These are phyloP conservation scores for Mycosphaerelloides madeirae DNA, from an alignment of 2,329 filamentous ascomycete genomes.

Conservation along the genomic window DNA sequence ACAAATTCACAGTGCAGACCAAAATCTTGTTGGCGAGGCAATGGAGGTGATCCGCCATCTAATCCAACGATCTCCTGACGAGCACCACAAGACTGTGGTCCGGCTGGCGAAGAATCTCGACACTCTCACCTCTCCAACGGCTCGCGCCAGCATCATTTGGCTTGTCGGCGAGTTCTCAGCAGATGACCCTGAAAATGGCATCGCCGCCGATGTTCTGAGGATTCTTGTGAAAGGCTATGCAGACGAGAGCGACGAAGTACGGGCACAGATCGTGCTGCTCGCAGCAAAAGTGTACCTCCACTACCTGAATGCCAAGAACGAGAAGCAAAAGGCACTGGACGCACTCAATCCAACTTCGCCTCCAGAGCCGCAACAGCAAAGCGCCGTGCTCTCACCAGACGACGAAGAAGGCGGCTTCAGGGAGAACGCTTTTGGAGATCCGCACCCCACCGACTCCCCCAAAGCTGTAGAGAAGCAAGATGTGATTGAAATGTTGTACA, in stretches of 20 bases:
- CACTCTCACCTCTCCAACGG: conserved; percentile 78
- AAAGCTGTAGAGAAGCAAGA: conserved; percentile 49
- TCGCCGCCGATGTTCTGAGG: conserved; percentile 85
- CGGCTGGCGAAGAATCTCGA: conserved; percentile 88
- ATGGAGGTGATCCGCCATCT: conserved; percentile 92
- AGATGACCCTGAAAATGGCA: conserved; percentile 70
- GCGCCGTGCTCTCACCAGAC: conserved; percentile 21
- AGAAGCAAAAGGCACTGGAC: conserved; percentile 31
- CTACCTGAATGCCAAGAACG: conserved; percentile 63
- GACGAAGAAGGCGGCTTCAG: conserved; percentile 24
- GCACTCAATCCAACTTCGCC: conserved; percentile 13
- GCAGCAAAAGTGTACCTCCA: conserved; percentile 97
- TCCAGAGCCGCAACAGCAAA: conserved; percentile 3
- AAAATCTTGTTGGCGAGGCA: conserved; percentile 83
- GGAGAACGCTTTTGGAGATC: conserved; percentile 17
- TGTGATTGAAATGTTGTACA: conserved; percentile 72
- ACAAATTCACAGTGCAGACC: conserved; percentile 84
- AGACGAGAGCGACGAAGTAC: conserved; percentile 77
- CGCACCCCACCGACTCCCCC: conserved; percentile 17
- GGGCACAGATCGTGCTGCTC: conserved; percentile 84
- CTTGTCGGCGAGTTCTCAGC: conserved; percentile 92
- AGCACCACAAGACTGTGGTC: conserved; percentile 80
- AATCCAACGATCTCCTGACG: conserved; percentile 81
- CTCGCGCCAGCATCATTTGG: conserved; percentile 94
- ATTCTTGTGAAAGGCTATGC: conserved; percentile 82